Evolutionary conservation across 129 eudicot genomes (phyloP), one percentile per base, ranked within the genome.

Genomic region (Smallanthus sonchifolius): DNA sequence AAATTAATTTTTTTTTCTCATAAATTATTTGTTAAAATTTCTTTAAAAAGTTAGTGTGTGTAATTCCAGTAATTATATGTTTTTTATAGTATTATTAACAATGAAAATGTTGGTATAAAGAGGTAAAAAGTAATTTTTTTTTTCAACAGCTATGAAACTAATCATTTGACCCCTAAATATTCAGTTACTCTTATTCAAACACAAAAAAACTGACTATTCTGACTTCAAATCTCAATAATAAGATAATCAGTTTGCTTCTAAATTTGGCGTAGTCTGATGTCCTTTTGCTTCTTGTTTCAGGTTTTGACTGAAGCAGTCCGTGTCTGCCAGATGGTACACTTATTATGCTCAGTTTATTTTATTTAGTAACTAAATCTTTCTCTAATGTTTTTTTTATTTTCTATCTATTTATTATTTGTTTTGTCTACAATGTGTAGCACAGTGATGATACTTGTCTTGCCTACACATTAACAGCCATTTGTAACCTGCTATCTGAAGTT

Each of bases 401-500:
- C 7, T 35, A 37, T 63, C 16, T 67, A 69, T 51, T 15, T 24
- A 37, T 44, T 55, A n/a, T 55, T 7, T 45, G 24, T 72, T 67
- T 19, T 19, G 44, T 49, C 60, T 80, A 30, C 75, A 67, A 74
- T 55, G 69, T 83, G 86, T 95, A 95, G 97, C 87, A 85, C 62
- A 86, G 82, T 28, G 92, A 95, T 81, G 99, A 95, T 55, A 78
- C 96, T 38, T 95, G 97, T 85, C 99, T 95, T 82, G 96, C 99
- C 8, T 88, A 95, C 86, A 89, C 99, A 42, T 82, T 95, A 83
- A 75, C 94, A n/a, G 97, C 97, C 72, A 95, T 95, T 65, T 91
- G 96, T 80, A 95, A 81, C 80, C 80, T 95, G 54, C 72, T 91
- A 81, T 91, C 97, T 82, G 97, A 88, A 80, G 78, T 88, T 74